Evolutionary conservation across 2,329 filamentous ascomycete species (phyloP).

Genomic region (Pseudonectria buxi): DNA sequence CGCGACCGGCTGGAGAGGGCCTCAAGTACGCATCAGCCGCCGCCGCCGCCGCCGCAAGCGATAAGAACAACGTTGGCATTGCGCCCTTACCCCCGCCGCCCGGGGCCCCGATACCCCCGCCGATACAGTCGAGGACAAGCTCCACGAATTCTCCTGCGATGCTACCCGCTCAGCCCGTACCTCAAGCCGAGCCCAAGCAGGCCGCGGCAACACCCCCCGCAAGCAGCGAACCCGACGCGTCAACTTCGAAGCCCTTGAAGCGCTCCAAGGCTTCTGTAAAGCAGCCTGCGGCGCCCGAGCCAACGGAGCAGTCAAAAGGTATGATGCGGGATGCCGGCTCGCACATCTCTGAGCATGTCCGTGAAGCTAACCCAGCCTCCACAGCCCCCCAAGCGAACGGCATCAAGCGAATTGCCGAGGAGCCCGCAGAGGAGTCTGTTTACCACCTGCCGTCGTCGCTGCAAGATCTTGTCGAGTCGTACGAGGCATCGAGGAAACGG

Average conservation of each 20-base stretch:
- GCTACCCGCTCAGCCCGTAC: conserved; percentile 40
- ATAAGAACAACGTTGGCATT: conserved; percentile 84
- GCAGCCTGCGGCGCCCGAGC: conserved; percentile 34
- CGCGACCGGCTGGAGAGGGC: conserved; percentile 78
- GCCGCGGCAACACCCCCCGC: conserved; percentile 18
- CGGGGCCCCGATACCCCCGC: conserved; percentile 49
- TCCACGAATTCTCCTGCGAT: conserved; percentile 49
- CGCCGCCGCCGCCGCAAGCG: conserved; percentile 83
- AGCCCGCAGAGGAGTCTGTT: conserved; percentile 66
- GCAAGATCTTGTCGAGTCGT: conserved; percentile 85
- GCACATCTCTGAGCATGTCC: background rate
- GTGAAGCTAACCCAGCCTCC: conserved; percentile 6
- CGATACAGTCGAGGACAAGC: conserved; percentile 47
- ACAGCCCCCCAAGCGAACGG: conserved; percentile 44
- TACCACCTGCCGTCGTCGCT: conserved; percentile 87
- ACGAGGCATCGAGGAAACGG: conserved; percentile 73
- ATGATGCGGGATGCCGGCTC: conserved; percentile 9
- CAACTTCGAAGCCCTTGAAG: conserved; percentile 27
- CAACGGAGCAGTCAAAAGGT: conserved; percentile 40
- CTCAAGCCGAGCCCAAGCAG: conserved; percentile 29
- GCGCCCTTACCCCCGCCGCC: conserved; percentile 88
- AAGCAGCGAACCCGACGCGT: conserved; percentile 20
- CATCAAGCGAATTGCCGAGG: conserved; percentile 37
- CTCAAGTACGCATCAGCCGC: conserved; percentile 96
- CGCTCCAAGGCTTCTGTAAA: conserved; percentile 40